Evolutionary conservation across 768 basidiomycete species (phyloP), one percentile per base, ranked within the genome.

Genomic region (Termitomyces sp.): DNA sequence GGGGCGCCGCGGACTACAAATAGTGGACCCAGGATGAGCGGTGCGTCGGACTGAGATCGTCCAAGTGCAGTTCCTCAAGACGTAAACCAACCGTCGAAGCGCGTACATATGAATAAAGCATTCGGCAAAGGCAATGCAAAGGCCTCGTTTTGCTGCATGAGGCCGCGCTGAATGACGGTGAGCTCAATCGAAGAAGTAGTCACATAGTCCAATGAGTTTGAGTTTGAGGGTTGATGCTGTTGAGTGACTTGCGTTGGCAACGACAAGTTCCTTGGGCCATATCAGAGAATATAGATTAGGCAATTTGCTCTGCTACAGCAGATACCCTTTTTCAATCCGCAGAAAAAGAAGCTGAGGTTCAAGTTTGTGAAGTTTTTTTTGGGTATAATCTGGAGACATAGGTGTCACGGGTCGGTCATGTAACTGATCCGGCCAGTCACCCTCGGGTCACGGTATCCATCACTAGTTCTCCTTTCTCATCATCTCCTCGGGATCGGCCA

Each of bases 101-200:
- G 46, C 46, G 29, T 45, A 25, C 42, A 15, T n/a, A 49, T 42
- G 52, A 36, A 47, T 45, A 29, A 15, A 60, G 29, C 31, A 29
- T 38, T 56, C 56, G 40, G 48, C 3, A 11, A 25, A 57, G 49
- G 48, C 49, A 20, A 38, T 12, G 25, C n/a, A 46, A 57, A 38
- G 36, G 34, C 42, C 55, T 61, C 56, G 49, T 57, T 61, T 38
- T 38, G 25, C 32, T 52, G 48, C 56, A 61, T 57, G 56, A 57
- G 48, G 60, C 56, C 20, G 56, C 25, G 56, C 32, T 37, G 20
- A 49, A 45, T 43, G 48, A 17, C 37, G 36, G 46, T 42, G 37
- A 20, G 46, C 60, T 57, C 25, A 43, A 57, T 42, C 49, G 47
- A 20, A 32, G 40, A 47, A 36, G 37, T 43, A 17, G 37, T 25